phyloP scores from a whole-genome alignment of 345 rosid species.

The Barbarea vulgaris region DNA sequence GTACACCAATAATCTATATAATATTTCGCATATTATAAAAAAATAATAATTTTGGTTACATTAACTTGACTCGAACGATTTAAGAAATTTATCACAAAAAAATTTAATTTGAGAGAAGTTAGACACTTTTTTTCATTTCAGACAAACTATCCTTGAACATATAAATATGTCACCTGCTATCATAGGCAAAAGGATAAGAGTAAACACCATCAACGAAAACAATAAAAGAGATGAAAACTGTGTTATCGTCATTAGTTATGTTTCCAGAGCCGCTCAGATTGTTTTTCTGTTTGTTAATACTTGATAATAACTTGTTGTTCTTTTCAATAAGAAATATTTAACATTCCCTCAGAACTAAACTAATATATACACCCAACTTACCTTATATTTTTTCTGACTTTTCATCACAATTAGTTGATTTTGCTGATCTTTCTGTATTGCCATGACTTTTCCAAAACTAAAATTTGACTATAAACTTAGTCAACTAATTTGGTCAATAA shows the following conservation, averaged over 20 bases:
- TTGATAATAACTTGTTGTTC: background rate
- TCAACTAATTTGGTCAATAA: background rate
- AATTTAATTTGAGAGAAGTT: no score
- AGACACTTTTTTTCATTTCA: background rate
- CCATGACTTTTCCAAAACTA: background rate
- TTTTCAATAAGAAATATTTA: background rate
- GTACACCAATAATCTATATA: background rate
- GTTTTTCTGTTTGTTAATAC: background rate
- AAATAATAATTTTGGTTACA: background rate
- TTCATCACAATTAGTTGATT: background rate
- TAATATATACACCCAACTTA: background rate
- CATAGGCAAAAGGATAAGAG: background rate
- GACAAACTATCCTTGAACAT: background rate
- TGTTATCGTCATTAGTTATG: slow-evolving; percentile 4
- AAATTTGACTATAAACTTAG: background rate
- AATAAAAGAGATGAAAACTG: background rate
- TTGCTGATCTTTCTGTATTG: background rate
- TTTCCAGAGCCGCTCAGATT: background rate
- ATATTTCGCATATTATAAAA: background rate
- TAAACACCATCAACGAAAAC: slow-evolving; percentile 8
- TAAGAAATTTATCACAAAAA: no score
- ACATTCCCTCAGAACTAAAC: no score
- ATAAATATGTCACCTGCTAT: slow-evolving; percentile 15
- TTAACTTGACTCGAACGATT: background rate
- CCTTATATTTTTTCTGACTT: background rate